Conservation (phyloP, 306 rosid species). For the Lathyrus oleraceus region DNA sequence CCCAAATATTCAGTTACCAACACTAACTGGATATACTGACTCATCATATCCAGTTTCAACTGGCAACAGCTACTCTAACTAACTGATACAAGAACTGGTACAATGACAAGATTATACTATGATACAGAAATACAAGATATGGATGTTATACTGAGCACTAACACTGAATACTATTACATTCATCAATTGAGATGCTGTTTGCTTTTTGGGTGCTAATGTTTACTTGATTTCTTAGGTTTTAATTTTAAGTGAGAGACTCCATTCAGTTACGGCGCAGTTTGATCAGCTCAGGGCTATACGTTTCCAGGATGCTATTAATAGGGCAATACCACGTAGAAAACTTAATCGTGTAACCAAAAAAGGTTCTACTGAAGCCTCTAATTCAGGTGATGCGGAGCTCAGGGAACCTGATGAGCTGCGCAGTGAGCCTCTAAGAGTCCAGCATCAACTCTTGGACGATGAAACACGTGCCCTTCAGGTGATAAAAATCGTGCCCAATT, state of each 20-base stretch:
- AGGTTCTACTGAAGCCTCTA: constrained; percentile 48
- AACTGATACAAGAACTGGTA: neutral
- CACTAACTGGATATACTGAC: neutral
- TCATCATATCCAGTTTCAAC: neutral
- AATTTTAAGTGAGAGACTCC: constrained; percentile 89
- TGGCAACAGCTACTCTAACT: neutral
- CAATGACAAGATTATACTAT: constrained; percentile 1
- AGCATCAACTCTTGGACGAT: constrained; percentile 85
- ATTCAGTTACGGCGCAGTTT: constrained; percentile 79
- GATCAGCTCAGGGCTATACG: constrained; percentile 96
- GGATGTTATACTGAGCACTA: neutral
- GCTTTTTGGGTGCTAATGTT: constrained; percentile 21
- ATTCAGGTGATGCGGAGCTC: constrained; percentile 45
- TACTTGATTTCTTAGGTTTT: constrained; percentile 58
- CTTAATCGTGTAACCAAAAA: constrained; percentile 48
- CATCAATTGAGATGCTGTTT: constrained; percentile 21
- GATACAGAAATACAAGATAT: neutral
- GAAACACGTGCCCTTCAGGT: constrained; percentile 99
- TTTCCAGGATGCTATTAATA: constrained; percentile 82
- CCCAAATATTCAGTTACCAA: neutral
- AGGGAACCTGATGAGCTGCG: constrained; percentile 64
- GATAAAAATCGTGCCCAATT: constrained; percentile 6
- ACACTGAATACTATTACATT: constrained; percentile 9
- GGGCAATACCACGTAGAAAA: constrained; percentile 77
- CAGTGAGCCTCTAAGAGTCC: constrained; percentile 65